These are phyloP conservation scores for Rhynchosporium graminicola DNA, from an alignment of 2,329 filamentous ascomycete genomes.

Conservation along the genomic window DNA sequence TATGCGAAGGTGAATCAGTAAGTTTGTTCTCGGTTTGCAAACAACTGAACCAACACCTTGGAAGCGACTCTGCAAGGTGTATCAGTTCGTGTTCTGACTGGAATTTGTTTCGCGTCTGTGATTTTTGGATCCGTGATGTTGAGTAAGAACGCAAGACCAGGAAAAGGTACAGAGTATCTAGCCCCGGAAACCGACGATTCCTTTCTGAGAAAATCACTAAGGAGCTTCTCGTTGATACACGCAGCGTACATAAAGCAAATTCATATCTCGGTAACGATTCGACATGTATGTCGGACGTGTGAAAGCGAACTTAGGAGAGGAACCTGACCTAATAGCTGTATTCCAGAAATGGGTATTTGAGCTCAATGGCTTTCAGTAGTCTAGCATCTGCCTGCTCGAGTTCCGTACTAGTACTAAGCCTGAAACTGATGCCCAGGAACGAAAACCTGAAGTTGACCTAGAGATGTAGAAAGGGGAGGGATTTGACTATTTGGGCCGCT, in stretches of 20 bases:
- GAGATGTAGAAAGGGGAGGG: conserved; percentile 44
- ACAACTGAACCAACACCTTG: conserved; percentile 46
- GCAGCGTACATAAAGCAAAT: conserved; percentile 22
- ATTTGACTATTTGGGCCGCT: conserved; percentile 43
- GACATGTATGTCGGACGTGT: not conserved
- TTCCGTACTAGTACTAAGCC: conserved; percentile 46
- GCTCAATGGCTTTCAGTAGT: conserved; percentile 50
- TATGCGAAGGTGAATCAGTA: conserved; percentile 44
- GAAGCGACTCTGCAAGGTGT: conserved; percentile 42
- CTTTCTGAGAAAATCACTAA: conserved; percentile 50
- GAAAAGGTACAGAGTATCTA: conserved; percentile 42
- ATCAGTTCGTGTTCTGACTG: too few species aligned
- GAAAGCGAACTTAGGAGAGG: not conserved
- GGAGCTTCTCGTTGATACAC: conserved; percentile 48
- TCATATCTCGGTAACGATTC: not conserved
- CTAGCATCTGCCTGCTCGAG: conserved; percentile 51
- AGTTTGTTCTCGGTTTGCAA: conserved; percentile 33
- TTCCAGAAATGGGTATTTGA: conserved; percentile 49
- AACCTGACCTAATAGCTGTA: conserved; percentile 32
- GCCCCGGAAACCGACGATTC: conserved; percentile 39
- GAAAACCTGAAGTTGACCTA: conserved; percentile 50
- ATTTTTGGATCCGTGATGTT: too few species aligned
- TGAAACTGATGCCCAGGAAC: conserved; percentile 51
- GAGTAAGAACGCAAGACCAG: too few species aligned
- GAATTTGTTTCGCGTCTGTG: too few species aligned